Evolutionary conservation across 2,329 filamentous ascomycete genomes (phyloP), one percentile per base, ranked within the genome.

Genomic region (Microcyclospora pomicola): DNA sequence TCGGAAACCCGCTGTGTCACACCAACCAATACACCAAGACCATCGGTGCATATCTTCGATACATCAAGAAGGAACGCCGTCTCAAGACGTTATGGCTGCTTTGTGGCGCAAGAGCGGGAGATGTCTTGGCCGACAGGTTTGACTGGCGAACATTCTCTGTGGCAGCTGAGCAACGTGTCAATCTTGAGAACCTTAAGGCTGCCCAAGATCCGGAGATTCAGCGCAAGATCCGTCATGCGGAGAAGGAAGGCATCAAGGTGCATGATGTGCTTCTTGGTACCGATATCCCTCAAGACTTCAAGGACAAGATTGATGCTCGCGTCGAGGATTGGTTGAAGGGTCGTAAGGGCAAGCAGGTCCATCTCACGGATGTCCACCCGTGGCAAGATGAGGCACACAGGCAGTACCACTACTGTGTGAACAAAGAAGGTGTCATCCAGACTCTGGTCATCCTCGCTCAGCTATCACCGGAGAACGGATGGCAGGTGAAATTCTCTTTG

Each of bases 401-500:
- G 12, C 80, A 84, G 46, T 95, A 93, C 66, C 83, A 87, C 55
- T 82, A 84, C 51, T 81, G 84, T 9, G 71, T 79, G 47, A 82
- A 82, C 47, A 70, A 73, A 52, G 72, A 82, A 12, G 82, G 82
- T 45, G 74, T 71, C 42, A 75, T 95, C 40, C 71, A 71, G 31
- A 80, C 81, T 27, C 72, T 95, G 41, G 80, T 88, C n/a, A 78
- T 88, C 7, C 68, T 95, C 51, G 82, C 82, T 37, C 82, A 85
- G 59, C 74, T 95, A 19, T 75, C 81, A 3, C 83, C 85, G 2
- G 68, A 74, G 28, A 75, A 92, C 56, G 87, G 87, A 38, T 92
- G 85, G 76, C 87, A 95, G 65, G 80, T 94, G 56, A 95, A 95
- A 66, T 94, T 91, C 68, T 82, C 82, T n/a, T 75, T 95, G 38